Evolutionary conservation across 2,329 filamentous ascomycete species (phyloP).

Genomic region (Lachnellula subtilissima): DNA sequence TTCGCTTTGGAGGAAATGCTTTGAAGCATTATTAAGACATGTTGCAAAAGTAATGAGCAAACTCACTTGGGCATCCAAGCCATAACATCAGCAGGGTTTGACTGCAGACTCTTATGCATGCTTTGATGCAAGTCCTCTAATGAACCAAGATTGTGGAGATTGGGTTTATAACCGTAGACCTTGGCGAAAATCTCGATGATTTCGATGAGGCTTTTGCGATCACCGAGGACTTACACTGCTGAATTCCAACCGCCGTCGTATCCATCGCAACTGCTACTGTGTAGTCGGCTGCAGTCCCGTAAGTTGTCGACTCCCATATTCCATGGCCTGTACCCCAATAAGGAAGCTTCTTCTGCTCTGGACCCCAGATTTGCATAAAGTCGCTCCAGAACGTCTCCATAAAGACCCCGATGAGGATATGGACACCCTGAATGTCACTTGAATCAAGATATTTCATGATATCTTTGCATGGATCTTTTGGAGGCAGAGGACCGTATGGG

Average conservation of each 20-base stretch:
- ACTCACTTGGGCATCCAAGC: conserved; percentile 1
- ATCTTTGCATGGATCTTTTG: conserved; percentile 38
- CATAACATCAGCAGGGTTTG: neutral
- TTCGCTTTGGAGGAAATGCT: neutral
- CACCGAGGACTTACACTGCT: conserved; percentile 1
- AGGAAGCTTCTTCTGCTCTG: conserved; percentile 22
- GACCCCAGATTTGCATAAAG: conserved; percentile 21
- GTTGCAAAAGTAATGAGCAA: neutral
- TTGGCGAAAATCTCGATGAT: neutral
- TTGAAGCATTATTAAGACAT: neutral
- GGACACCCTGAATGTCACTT: conserved; percentile 36
- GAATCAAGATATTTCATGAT: conserved; percentile 35
- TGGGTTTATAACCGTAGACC: neutral
- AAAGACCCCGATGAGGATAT: conserved; percentile 37
- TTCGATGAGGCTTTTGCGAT: neutral
- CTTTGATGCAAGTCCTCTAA: neutral
- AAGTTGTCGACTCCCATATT: conserved; percentile 35
- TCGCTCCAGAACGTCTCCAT: conserved; percentile 26
- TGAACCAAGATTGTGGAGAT: neutral
- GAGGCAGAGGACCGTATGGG: conserved; percentile 31
- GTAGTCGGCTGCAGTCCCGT: conserved; percentile 35
- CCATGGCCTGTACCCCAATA: conserved; percentile 37
- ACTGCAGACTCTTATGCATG: neutral
- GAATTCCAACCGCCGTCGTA: neutral
- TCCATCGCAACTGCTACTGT: conserved; percentile 33